Percentiles rank a stretch among this genome's conserved stretches.
Conservation (phyloP, 257 asterid genomes). For the Avicennia marina region DNA sequence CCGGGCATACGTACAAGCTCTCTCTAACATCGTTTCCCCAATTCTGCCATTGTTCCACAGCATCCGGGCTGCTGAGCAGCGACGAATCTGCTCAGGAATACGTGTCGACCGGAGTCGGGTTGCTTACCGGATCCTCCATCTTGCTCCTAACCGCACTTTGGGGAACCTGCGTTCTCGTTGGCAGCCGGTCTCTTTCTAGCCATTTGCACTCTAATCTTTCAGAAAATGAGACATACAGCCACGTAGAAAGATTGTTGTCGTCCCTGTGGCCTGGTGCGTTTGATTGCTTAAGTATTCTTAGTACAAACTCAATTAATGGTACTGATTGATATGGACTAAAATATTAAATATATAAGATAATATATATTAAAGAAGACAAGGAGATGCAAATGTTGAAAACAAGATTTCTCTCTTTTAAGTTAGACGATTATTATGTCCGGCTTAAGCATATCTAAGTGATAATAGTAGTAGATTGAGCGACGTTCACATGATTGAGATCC, state of each 20-base stretch:
- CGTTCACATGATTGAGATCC: no score
- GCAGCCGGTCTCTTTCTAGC: slow-evolving; percentile 14
- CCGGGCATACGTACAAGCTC: no score
- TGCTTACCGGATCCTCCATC: slow-evolving; percentile 55
- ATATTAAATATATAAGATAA: no score
- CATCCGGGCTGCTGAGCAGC: slow-evolving; percentile 42
- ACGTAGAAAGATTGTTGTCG: slow-evolving; percentile 19
- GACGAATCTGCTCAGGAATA: slow-evolving; percentile 36
- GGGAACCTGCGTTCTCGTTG: slow-evolving; percentile 47
- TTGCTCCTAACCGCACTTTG: slow-evolving; percentile 44
- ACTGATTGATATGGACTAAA: no score
- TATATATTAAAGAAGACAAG: no score
- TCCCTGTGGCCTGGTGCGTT: slow-evolving; percentile 29
- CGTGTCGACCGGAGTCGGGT: slow-evolving; percentile 48
- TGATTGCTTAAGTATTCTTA: neutral
- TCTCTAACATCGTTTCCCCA: no score
- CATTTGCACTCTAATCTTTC: neutral
- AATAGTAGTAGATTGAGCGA: no score
- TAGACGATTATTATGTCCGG: no score
- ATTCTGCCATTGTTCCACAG: slow-evolving; percentile 13
- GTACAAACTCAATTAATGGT: no score
- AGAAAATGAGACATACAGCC: neutral
- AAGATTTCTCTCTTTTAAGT: no score
- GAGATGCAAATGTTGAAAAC: no score
- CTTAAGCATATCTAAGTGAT: no score